phyloP scores from a whole-genome alignment of 2,329 filamentous ascomycete genomes.

The Cucurbitaria berberidis region DNA sequence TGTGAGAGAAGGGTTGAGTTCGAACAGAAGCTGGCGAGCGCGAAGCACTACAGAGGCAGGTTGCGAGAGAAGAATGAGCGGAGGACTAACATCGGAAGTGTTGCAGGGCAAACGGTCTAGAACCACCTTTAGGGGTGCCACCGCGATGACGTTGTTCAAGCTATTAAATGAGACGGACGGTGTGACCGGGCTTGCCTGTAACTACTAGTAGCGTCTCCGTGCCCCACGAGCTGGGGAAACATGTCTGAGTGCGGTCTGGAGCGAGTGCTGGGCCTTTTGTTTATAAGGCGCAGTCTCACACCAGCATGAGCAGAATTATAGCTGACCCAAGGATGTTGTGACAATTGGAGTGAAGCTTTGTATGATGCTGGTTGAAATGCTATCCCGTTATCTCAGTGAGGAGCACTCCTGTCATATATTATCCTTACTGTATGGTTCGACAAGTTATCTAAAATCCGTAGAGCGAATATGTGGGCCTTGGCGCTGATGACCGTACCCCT shows the following conservation, averaged over 20 bases:
- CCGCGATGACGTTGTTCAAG: conserved; percentile 20
- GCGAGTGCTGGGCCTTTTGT: neutral
- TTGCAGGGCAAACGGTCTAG: conserved; percentile 19
- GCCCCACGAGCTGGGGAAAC: conserved; percentile 20
- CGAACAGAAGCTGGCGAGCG: neutral
- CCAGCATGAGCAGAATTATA: neutral
- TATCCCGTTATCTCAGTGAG: neutral
- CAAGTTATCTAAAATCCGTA: neutral
- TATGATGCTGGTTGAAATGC: neutral
- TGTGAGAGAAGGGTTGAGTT: neutral
- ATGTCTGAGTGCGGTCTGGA: conserved; percentile 2
- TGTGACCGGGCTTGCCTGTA: conserved; percentile 7
- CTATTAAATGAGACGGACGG: conserved; percentile 7
- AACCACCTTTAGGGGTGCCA: conserved; percentile 16
- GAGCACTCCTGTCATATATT: neutral
- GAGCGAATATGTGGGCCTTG: neutral
- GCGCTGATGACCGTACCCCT: conserved; percentile 5
- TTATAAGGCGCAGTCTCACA: neutral
- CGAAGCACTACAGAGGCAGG: conserved; percentile 5
- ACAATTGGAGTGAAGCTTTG: conserved; percentile 2
- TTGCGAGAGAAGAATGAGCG: conserved; percentile 1
- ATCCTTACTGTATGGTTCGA: neutral
- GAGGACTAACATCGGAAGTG: conserved; percentile 4
- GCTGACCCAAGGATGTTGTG: neutral
- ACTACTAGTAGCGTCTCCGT: conserved; percentile 17